Conservation (phyloP, 495 filamentous ascomycete species). For the Xylaria palmicola region DNA sequence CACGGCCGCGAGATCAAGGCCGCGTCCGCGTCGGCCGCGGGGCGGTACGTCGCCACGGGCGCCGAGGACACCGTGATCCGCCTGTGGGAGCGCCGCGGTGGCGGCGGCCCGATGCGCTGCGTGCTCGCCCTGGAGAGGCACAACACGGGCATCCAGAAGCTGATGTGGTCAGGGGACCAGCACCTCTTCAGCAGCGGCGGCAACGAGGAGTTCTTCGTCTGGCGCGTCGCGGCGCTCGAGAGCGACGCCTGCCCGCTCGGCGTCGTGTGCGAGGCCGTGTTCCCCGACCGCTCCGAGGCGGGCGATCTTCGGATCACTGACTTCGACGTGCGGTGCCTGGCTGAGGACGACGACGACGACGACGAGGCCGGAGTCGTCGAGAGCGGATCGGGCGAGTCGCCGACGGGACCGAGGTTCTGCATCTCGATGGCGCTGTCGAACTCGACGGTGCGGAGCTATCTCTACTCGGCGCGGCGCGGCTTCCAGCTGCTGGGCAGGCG, state of each 20-base stretch:
- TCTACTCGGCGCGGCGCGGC: constrained; percentile 46
- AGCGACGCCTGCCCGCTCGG: constrained; percentile 48
- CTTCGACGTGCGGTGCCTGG: constrained; percentile 51
- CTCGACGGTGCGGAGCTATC: constrained; percentile 68
- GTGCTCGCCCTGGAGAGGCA: constrained; percentile 69
- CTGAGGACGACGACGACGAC: neutral
- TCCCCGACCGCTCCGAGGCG: constrained; percentile 55
- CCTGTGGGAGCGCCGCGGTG: constrained; percentile 51
- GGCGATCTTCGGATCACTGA: constrained; percentile 77
- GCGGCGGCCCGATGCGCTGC: constrained; percentile 41
- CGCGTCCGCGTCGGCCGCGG: constrained; percentile 51
- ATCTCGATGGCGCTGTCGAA: constrained; percentile 75
- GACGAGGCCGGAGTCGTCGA: neutral
- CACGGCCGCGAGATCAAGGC: constrained; percentile 91
- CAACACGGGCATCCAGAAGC: constrained; percentile 76
- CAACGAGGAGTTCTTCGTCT: constrained; percentile 85
- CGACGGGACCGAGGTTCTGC: constrained; percentile 39
- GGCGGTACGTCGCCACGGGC: constrained; percentile 68
- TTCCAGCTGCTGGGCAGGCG: constrained; percentile 59
- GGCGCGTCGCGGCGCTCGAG: constrained; percentile 60
- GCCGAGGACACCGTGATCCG: constrained; percentile 87
- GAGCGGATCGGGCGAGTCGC: neutral
- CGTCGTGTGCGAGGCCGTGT: constrained; percentile 62
- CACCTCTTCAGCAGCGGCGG: constrained; percentile 84
- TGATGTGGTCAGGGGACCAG: constrained; percentile 67